These are phyloP conservation scores for Penicillium cataractarum DNA, from an alignment of 495 filamentous ascomycete species.

Conservation along the genomic window DNA sequence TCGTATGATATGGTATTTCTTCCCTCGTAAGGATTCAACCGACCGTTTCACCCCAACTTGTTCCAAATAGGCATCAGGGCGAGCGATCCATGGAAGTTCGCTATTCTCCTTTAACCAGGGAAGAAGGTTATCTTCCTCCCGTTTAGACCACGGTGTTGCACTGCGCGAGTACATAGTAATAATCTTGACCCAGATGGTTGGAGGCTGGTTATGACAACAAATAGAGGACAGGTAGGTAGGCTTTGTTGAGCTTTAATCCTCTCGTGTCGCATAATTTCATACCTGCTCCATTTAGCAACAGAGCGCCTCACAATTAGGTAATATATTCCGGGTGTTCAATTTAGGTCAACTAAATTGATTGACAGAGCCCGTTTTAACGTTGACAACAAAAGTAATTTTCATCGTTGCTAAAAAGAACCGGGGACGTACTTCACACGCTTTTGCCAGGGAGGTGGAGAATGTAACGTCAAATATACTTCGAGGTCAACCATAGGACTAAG, in stretches of 20 bases:
- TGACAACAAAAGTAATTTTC: background rate
- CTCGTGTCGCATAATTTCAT: background rate
- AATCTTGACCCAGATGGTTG: slow-evolving; percentile 1
- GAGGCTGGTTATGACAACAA: slow-evolving; percentile 5
- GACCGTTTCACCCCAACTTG: slow-evolving; percentile 11
- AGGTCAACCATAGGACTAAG: background rate
- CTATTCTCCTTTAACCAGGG: slow-evolving; percentile 13
- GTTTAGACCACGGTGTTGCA: slow-evolving; percentile 6
- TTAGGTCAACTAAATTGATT: slow-evolving; percentile 5
- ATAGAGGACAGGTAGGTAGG: slow-evolving; percentile 6
- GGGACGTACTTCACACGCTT: slow-evolving; percentile 5
- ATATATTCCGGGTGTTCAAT: background rate
- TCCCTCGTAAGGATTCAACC: slow-evolving; percentile 18
- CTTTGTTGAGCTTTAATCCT: slow-evolving; percentile 8
- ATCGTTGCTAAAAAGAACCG: background rate
- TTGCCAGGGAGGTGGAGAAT: slow-evolving; percentile 6
- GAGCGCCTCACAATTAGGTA: background rate
- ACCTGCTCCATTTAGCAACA: background rate
- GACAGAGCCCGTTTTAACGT: slow-evolving; percentile 4
- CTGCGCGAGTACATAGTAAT: slow-evolving; percentile 7
- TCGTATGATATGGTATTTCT: slow-evolving; percentile 18
- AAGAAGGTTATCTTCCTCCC: slow-evolving; percentile 16
- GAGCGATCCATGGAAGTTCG: slow-evolving; percentile 15
- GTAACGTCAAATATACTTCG: slow-evolving; percentile 1
- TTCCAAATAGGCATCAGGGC: slow-evolving; percentile 15